Percentiles rank a stretch among this genome's conserved stretches.
These are phyloP conservation scores for Hygrophorus russula DNA, from an alignment of 768 basidiomycete genomes.

Conservation along the genomic window DNA sequence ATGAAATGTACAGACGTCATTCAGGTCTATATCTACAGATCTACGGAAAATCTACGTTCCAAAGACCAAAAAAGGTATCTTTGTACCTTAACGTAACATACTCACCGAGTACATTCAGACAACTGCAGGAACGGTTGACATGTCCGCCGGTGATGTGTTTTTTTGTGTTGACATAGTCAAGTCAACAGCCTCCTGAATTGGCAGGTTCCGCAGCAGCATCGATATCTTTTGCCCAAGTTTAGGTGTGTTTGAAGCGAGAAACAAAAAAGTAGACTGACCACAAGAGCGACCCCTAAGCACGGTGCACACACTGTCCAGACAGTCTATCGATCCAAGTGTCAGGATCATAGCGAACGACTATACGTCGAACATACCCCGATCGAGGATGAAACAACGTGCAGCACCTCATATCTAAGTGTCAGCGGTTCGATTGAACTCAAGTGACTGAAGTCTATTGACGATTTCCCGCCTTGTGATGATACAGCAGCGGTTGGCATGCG, in stretches of 20 bases:
- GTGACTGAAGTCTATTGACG: conserved; percentile 44
- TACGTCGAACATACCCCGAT: conserved; percentile 38
- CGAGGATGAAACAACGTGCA: conserved; percentile 46
- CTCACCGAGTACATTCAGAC: too few relatives aligned
- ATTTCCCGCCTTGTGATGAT: conserved; percentile 23
- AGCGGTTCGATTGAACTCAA: conserved; percentile 36
- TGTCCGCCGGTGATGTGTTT: background rate
- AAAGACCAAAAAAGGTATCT: too few relatives aligned
- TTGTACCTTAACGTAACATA: too few relatives aligned
- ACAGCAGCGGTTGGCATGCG: conserved; percentile 38
- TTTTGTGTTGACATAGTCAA: background rate
- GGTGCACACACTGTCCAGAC: conserved; percentile 70
- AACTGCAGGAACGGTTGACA: background rate
- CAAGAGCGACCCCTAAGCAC: conserved; percentile 50
- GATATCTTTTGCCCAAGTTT: conserved; percentile 23
- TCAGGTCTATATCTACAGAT: too few relatives aligned
- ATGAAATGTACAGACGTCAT: too few relatives aligned
- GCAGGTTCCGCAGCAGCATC: conserved; percentile 25
- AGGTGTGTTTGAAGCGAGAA: background rate
- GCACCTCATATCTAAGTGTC: conserved; percentile 31
- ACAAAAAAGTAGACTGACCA: conserved; percentile 28
- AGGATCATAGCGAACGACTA: background rate
- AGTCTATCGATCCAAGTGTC: conserved; percentile 27
- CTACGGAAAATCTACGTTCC: too few relatives aligned
- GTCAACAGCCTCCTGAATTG: conserved; percentile 18